A percentile compares a stretch with the other conserved stretches of the same genome.
Conservation (phyloP, 257 asterid species). For the Solanum infundibuliforme region DNA sequence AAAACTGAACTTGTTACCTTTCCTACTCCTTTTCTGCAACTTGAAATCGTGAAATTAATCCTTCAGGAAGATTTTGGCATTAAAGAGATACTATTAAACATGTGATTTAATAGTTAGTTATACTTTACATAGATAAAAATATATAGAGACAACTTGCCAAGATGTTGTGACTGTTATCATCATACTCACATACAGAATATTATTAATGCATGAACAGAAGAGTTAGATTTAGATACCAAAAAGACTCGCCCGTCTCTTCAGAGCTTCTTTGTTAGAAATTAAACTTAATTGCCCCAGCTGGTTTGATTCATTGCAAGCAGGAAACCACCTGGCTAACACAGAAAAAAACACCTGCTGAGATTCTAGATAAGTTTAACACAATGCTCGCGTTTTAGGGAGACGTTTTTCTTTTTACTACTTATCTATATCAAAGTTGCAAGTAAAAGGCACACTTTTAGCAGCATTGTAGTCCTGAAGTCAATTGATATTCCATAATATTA, state of each 20-base stretch:
- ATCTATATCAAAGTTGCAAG: background rate
- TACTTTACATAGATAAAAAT: background rate
- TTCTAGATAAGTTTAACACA: background rate
- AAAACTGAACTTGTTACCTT: background rate
- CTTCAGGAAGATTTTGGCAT: background rate
- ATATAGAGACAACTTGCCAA: background rate
- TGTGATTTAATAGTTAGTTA: background rate
- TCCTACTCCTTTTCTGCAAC: background rate
- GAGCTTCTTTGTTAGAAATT: background rate
- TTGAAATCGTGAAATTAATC: background rate
- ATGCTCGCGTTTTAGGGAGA: background rate
- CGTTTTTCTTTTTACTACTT: background rate
- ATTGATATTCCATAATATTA: background rate
- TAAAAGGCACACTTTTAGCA: background rate
- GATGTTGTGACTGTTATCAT: background rate
- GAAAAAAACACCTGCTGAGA: background rate
- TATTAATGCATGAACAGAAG: background rate
- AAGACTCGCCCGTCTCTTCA: background rate
- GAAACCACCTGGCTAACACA: background rate
- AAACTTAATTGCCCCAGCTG: background rate
- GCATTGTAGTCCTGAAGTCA: background rate
- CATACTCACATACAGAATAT: background rate
- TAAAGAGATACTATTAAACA: background rate
- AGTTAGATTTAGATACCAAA: background rate
- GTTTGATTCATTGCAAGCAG: background rate